Evolutionary conservation across 2,329 filamentous ascomycete species (phyloP), one percentile per base, ranked within the genome.

Genomic region (Blastomyces emzantsi): DNA sequence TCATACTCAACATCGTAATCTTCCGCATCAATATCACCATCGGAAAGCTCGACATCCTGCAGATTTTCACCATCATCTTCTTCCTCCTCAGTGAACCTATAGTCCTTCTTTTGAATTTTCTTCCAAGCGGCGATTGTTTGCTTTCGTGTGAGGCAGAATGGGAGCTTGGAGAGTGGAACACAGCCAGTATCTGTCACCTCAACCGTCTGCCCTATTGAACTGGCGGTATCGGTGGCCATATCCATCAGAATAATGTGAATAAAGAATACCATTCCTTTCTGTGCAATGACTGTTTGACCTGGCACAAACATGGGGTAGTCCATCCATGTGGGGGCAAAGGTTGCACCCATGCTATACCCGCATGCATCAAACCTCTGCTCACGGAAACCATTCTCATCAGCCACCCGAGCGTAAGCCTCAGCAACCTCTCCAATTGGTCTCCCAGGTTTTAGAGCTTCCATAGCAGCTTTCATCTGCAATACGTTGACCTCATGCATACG

Each of bases 161-260:
- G 71, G 52, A 74, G 64, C 65, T 73, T 74, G 43, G 73, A 74
- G 56, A 74, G 60, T 28, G 72, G 55, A 45, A 71, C 64, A 63
- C 72, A 74, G 11, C 72, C 72, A 60, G 70, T 65, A 28, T 73
- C 33, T 2, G 72, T 74, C 3, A 74, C 73, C 60, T 70, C 68
- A 17, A 70, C 68, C 2, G 69, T 70, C 54, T 74, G 72, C 13
- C 73, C 72, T 49, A 74, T 65, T 8, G 72, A 73, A 54, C 71
- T 73, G 17, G 71, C 72, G 13, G 72, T 74, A 64, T 74, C 71
- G n/a, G 72, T 74, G 15, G 69, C 71, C 66, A 69, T 73, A 56
- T 74, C 72, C 72, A 74, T 73, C 33, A 74, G 67, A 59, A 74
- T 74, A 39, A 74, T 74, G 64, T 74, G 72, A 41, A 74, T 73